phyloP scores from a whole-genome alignment of 2,329 filamentous ascomycete species.

The Talaromyces sp. region DNA sequence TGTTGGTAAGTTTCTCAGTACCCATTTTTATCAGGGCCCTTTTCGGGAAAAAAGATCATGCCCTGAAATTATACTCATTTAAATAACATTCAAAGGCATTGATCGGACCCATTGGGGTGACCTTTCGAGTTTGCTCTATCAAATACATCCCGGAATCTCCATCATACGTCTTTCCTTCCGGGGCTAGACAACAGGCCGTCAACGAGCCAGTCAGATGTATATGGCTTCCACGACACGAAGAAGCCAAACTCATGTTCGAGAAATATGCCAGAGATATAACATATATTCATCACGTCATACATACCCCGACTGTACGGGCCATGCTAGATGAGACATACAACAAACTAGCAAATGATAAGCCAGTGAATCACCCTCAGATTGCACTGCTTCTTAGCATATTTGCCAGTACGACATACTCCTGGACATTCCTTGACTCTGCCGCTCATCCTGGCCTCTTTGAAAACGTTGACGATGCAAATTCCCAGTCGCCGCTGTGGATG shows the following conservation, averaged over 20 bases:
- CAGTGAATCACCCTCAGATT: slow-evolving; percentile 22
- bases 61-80: not conserved
- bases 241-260: slow-evolving; percentile 27
- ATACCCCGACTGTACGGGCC: slow-evolving; percentile 22
- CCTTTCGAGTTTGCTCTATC: slow-evolving; percentile 3
- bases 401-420: slow-evolving; percentile 27
- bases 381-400: slow-evolving; percentile 28
- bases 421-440: slow-evolving; percentile 19
- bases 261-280: slow-evolving; percentile 28
- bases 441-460: slow-evolving; percentile 12
- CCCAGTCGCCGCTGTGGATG: slow-evolving; percentile 25
- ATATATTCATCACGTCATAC: slow-evolving; percentile 31
- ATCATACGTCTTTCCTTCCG: slow-evolving; percentile 3
- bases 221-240: slow-evolving; percentile 30
- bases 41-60: not conserved
- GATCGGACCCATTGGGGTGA: slow-evolving; percentile 4
- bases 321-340: slow-evolving; percentile 25
- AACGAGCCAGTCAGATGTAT: slow-evolving; percentile 19
- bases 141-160: slow-evolving; percentile 4
- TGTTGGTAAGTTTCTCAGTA: slow-evolving; percentile 2
- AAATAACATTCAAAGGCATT: not conserved
- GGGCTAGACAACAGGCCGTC: not conserved
- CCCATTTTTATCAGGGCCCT: not conserved
- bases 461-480: slow-evolving; percentile 20
- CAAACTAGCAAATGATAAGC: slow-evolving; percentile 15